A percentile compares a stretch with the other conserved stretches of the same genome.
Evolutionary conservation across 495 filamentous ascomycete genomes (phyloP).

Genomic region (Oidiodendron maius): DNA sequence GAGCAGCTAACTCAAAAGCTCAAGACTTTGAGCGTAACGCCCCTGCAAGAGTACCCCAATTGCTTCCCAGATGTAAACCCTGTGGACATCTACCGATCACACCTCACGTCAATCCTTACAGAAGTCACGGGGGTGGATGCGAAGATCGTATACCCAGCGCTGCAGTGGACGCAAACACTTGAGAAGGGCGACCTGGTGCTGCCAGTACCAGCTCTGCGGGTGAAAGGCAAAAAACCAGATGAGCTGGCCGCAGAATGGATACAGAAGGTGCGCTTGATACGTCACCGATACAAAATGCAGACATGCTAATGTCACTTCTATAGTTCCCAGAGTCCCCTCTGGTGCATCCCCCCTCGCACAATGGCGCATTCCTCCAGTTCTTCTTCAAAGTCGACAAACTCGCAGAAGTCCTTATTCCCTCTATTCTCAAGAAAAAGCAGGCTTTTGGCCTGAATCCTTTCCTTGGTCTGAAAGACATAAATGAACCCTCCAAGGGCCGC

Average conservation of each 20-base stretch:
- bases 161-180: conserved; percentile 76
- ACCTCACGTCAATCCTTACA: conserved; percentile 70
- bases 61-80: conserved; percentile 70
- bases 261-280: conserved; percentile 45
- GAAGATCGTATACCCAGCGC: conserved; percentile 66
- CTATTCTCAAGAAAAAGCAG: conserved; percentile 53
- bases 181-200: conserved; percentile 88
- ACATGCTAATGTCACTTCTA: conserved; percentile 7
- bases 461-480: conserved; percentile 60
- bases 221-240: conserved; percentile 76
- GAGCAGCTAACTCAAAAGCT: conserved; percentile 21
- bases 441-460: conserved; percentile 62
- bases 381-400: conserved; percentile 64
- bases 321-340: conserved; percentile 71
- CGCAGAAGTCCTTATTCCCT: conserved; percentile 52
- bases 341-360: conserved; percentile 56
- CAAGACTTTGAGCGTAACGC: conserved; percentile 26
- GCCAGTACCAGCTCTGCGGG: conserved; percentile 69
- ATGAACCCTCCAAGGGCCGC: conserved; percentile 62
- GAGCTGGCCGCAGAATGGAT: conserved; percentile 67
- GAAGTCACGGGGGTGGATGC: conserved; percentile 67
- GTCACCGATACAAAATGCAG: neutral
- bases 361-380: conserved; percentile 72
- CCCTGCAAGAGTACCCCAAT: conserved; percentile 38
- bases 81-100: conserved; percentile 80